phyloP scores from a whole-genome alignment of 2,329 filamentous ascomycete genomes.

The Colletotrichum navitas region DNA sequence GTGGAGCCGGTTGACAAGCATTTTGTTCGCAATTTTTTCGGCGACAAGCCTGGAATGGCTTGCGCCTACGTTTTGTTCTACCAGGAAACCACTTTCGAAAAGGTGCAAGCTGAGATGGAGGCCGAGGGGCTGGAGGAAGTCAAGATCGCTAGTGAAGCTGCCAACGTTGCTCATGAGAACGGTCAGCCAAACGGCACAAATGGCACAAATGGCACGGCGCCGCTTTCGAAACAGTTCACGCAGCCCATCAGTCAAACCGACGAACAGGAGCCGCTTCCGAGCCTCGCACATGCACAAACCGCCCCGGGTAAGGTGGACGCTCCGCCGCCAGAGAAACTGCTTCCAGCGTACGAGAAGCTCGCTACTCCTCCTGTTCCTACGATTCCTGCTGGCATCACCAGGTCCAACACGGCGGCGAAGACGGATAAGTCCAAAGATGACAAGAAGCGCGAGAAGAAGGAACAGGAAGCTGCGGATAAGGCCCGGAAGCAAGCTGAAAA shows the following conservation, averaged over 20 bases:
- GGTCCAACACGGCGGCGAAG: constrained; percentile 42
- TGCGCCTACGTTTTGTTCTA: constrained; percentile 99
- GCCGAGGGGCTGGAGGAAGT: constrained; percentile 78
- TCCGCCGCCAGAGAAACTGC: constrained; percentile 43
- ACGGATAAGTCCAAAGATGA: constrained; percentile 67
- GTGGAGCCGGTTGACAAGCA: constrained; percentile 97
- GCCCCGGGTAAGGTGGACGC: constrained; percentile 61
- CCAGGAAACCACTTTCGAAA: constrained; percentile 84
- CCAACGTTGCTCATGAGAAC: constrained; percentile 65
- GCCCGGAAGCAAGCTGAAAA: constrained; percentile 61
- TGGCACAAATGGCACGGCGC: constrained; percentile 60
- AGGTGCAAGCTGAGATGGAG: constrained; percentile 82
- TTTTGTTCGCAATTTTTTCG: constrained; percentile 97
- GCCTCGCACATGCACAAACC: constrained; percentile 75
- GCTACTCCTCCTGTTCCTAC: constrained; percentile 48
- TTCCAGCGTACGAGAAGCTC: constrained; percentile 51
- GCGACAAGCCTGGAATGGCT: constrained; percentile 89
- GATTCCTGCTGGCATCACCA: constrained; percentile 45
- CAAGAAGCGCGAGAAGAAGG: constrained; percentile 77
- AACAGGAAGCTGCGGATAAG: constrained; percentile 68
- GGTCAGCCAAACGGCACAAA: constrained; percentile 61
- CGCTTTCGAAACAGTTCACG: constrained; percentile 64
- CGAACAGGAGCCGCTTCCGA: constrained; percentile 66
- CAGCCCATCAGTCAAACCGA: constrained; percentile 60
- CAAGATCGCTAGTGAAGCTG: constrained; percentile 67